Base-by-base conservation (phyloP, 1,139 yeast genomes). In the Candida anutae region DNA sequence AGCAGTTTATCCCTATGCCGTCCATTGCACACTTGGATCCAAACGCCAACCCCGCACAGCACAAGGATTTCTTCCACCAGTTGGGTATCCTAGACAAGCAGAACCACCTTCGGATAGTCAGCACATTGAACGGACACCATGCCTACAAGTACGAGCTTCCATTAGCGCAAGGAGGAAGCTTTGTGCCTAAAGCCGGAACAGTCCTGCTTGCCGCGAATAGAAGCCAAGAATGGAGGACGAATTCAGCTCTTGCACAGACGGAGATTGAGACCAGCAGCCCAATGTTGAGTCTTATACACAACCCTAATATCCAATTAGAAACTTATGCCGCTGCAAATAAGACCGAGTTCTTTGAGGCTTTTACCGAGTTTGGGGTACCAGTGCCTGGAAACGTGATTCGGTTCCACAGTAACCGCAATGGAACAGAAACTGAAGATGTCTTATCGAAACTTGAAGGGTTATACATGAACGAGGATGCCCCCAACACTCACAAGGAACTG, bases 251-350 rank as follows among this genome's bases (percentile, higher is more conserved):
- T 22, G 65, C 80, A 0, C 72, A 72, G 35, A 71, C 75, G 22
- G 87, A 78, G 45, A 69, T 79, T 32, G 84, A 78, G 38, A 73
- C 85, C 0, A 71, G 80, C 39, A 55, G 61, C 13, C 79, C 82
- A 1, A 74, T 62, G 38, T 57, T 69, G 17, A 68, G 68, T 28
- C 45, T 73, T 22, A 65, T 72, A 37, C 65, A 62, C 28, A 65
- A 63, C 37, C 43, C 46, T 21, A 55, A 58, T 28, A 48, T 62
- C 15, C 48, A 49, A 24, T 54, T 62, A 35, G 52, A 59, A 13
- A 49, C 53, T 12, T 43, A 45, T 24, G 40, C 32, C 5, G 32
- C 31, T 5, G 36, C 27, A 16, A 37, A 34, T 13, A 26, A 13
- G 3, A 26, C 28, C 3, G 36, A 28, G 12, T 45, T 48, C 22